Conservation (phyloP, 106 monocot genomes). For the Allium fistulosum region DNA sequence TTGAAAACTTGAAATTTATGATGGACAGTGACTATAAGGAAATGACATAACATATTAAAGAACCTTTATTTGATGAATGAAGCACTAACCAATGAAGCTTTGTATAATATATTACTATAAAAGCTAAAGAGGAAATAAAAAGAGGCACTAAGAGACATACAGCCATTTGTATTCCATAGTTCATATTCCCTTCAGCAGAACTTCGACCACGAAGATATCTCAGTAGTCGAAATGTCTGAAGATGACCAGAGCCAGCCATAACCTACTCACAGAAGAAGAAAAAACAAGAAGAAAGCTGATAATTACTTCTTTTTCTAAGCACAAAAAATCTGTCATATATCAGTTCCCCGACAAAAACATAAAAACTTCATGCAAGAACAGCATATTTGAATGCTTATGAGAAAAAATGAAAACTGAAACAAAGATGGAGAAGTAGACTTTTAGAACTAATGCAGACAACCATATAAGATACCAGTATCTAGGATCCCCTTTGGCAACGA, state of each 20-base stretch:
- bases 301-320: too few relatives aligned
- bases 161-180: constrained; percentile 90
- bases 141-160: constrained; percentile 38
- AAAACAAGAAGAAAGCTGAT: not conserved
- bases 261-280: constrained; percentile 30
- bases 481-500: too few relatives aligned
- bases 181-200: constrained; percentile 76
- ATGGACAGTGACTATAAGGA: not conserved
- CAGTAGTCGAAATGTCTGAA: constrained; percentile 76
- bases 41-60: not conserved
- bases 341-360: too few relatives aligned
- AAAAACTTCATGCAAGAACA: too few relatives aligned
- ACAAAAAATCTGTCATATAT: too few relatives aligned
- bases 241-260: constrained; percentile 96
- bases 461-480: too few relatives aligned
- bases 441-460: too few relatives aligned
- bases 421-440: too few relatives aligned
- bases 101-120: not conserved
- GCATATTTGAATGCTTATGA: too few relatives aligned
- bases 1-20: too few relatives aligned
- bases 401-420: too few relatives aligned
- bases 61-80: not conserved
- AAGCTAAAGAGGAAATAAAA: not conserved
- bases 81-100: not conserved
- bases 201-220: constrained; percentile 79